Base-by-base conservation (phyloP, 345 rosid species). In the Anacardium occidentale region DNA sequence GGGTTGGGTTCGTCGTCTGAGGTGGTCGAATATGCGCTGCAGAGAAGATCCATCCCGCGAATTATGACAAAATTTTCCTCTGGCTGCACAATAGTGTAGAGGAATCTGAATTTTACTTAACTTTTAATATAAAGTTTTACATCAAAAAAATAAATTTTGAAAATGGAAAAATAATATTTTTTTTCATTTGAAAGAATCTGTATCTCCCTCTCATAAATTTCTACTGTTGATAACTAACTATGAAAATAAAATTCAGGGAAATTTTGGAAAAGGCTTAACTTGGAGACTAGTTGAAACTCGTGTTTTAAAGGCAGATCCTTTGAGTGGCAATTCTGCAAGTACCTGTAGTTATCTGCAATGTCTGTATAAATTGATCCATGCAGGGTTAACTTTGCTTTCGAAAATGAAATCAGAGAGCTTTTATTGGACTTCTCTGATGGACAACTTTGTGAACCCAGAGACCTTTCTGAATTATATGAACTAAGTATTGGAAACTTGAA, bases 31-130 rank as follows among this genome's bases (percentile, higher is more conserved):
- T 89, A 84, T 0, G 91, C 83, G 37, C 64, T 74, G 80, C 83
- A 68, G 74, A 87, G 87, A 69, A 85, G 85, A 77, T 87, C 93
- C 93, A 86, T 85, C 5, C 59, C 14, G 54, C 29, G 52, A 15
- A 17, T 4, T 37, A 1, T 14, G 29, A 0, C 0, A 2, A n/a
- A n/a, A 1, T 64, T 17, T 47, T 4, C n/a, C 6, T 0, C 0
- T 7, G 34, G 12, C 32, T 4, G 1, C 7, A 17, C 17, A n/a
- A n/a, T n/a, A 63, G 12, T 63, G 13, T 7, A 6, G 13, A 8
- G 37, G 37, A 34, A 34, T 34, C 6, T 34, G 5, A 34, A 7
- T 34, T 34, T 2, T n/a, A n/a, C n/a, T n/a, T n/a, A n/a, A n/a
- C n/a, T n/a, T n/a, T n/a, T n/a, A n/a, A n/a, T n/a, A n/a, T n/a